A percentile compares a stretch with the other conserved stretches of the same genome.
Evolutionary conservation across 257 asterid genomes (phyloP).

Genomic region (Marsdenia floribunda): DNA sequence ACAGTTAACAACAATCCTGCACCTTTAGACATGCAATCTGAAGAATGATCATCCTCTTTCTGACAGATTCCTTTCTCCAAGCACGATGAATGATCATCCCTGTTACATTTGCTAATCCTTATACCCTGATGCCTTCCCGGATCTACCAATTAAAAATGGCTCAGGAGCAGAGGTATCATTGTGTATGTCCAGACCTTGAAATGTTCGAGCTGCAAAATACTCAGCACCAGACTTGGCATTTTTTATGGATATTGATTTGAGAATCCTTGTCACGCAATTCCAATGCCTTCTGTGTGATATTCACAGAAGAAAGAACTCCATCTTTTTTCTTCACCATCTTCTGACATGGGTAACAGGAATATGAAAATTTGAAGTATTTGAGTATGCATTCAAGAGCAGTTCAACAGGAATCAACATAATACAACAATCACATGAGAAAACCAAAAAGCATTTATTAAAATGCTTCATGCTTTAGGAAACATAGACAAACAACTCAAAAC

Average conservation of each 20-base stretch:
- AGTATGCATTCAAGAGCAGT: not conserved
- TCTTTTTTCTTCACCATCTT: slow-evolving; percentile 46
- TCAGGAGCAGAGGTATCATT: slow-evolving; percentile 31
- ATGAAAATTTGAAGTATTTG: not conserved
- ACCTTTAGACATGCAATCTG: not conserved
- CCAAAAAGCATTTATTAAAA: not conserved
- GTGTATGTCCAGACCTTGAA: slow-evolving; percentile 73
- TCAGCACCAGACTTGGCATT: slow-evolving; percentile 79
- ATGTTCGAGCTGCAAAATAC: slow-evolving; percentile 67
- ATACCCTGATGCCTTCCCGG: slow-evolving; percentile 87
- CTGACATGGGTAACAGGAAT: slow-evolving; percentile 26
- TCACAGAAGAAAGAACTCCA: slow-evolving; percentile 20
- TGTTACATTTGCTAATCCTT: slow-evolving; percentile 31
- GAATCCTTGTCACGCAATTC: slow-evolving; percentile 48
- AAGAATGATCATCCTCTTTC: not conserved
- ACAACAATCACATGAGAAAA: not conserved
- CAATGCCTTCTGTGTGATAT: slow-evolving; percentile 71
- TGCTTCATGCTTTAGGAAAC: not conserved
- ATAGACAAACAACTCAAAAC: not conserved
- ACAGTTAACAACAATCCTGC: no score
- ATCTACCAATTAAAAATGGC: slow-evolving; percentile 60
- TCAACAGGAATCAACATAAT: not conserved
- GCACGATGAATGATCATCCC: not conserved
- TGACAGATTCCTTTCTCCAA: not conserved
- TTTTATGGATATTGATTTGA: slow-evolving; percentile 27